A percentile compares a stretch with the other conserved stretches of the same genome.
phyloP scores from a whole-genome alignment of 2,329 filamentous ascomycete genomes.

The Penicillium sp. region DNA sequence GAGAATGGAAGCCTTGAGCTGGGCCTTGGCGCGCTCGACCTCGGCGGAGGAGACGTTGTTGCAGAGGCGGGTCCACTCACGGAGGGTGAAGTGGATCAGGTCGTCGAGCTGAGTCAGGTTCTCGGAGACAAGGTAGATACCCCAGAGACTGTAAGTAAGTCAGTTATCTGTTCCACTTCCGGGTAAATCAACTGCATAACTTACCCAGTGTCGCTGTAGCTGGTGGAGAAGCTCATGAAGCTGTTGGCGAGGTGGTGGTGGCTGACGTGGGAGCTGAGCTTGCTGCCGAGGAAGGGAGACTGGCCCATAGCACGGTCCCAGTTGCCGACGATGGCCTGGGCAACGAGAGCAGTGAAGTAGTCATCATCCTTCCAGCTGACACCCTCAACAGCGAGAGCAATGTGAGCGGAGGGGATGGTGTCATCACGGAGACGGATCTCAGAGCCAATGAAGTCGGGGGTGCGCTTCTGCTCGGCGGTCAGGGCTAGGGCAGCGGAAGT shows the following conservation, averaged over 20 bases:
- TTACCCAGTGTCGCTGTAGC: conserved; percentile 98
- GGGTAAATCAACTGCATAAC: conserved; percentile 28
- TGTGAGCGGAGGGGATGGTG: conserved; percentile 92
- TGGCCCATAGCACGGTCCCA: conserved; percentile 99
- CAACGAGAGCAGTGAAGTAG: conserved; percentile 97
- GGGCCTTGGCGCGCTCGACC: conserved; percentile 96
- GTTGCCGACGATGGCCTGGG: conserved; percentile 98
- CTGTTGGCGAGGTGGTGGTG: conserved; percentile 95
- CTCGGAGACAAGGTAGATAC: conserved; percentile 96
- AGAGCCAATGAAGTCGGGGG: conserved; percentile 93
- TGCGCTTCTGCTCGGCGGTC: conserved; percentile 71
- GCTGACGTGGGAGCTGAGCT: conserved; percentile 91
- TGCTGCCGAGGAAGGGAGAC: conserved; percentile 95
- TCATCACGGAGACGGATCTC: conserved; percentile 95
- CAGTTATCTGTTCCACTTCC: conserved; percentile 13
- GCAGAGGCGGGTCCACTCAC: conserved; percentile 95
- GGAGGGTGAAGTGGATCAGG: conserved; percentile 94
- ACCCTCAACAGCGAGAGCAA: conserved; percentile 97
- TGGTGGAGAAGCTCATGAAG: conserved; percentile 99
- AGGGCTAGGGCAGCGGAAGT: conserved; percentile 67
- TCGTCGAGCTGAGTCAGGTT: conserved; percentile 84
- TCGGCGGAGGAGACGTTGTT: conserved; percentile 83
- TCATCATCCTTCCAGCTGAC: conserved; percentile 99
- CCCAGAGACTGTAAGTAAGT: conserved; percentile 72
- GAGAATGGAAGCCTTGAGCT: conserved; percentile 97